Evolutionary conservation across 768 basidiomycete genomes (phyloP).

Genomic region (Lyophyllum semitale): DNA sequence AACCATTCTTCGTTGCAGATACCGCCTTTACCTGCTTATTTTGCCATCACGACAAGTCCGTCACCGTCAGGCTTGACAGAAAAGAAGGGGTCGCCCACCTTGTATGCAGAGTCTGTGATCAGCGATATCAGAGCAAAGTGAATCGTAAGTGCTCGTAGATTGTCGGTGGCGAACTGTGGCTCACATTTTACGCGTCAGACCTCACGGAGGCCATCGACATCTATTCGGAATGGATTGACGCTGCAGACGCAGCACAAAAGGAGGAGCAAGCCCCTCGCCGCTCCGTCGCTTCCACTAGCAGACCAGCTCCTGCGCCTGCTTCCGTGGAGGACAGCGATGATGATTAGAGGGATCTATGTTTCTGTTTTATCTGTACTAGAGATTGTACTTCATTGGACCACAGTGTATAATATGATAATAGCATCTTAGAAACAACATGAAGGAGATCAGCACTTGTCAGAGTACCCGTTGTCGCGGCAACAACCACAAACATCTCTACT

Average conservation of each 20-base stretch:
- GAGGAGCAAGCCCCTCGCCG: conserved; percentile 57
- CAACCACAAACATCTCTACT: conserved; percentile 24
- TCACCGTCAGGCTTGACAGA: conserved; percentile 81
- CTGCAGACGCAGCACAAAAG: conserved; percentile 79
- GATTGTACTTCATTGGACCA: conserved; percentile 10
- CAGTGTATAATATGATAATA: conserved; percentile 14
- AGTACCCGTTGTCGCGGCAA: conserved; percentile 24
- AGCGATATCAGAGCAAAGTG: conserved; percentile 84
- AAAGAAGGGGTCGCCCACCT: conserved; percentile 84
- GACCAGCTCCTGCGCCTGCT: conserved; percentile 44
- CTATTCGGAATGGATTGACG: conserved; percentile 91
- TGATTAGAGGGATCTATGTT: conserved; percentile 30
- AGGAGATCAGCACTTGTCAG: conserved; percentile 7
- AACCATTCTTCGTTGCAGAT: conserved; percentile 43
- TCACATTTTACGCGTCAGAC: conserved; percentile 44
- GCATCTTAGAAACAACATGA: conserved; percentile 3
- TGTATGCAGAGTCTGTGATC: conserved; percentile 83
- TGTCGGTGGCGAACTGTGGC: conserved; percentile 7
- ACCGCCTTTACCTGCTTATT: conserved; percentile 85
- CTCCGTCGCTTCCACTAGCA: conserved; percentile 59
- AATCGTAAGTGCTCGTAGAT: conserved; percentile 56
- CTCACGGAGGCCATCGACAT: conserved; percentile 87
- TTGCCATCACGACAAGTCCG: conserved; percentile 89
- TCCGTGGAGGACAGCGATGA: conserved; percentile 55
- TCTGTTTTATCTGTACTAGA: conserved; percentile 12